Evolutionary conservation across 768 basidiomycete genomes (phyloP).

Genomic region (Russula dissimulans): DNA sequence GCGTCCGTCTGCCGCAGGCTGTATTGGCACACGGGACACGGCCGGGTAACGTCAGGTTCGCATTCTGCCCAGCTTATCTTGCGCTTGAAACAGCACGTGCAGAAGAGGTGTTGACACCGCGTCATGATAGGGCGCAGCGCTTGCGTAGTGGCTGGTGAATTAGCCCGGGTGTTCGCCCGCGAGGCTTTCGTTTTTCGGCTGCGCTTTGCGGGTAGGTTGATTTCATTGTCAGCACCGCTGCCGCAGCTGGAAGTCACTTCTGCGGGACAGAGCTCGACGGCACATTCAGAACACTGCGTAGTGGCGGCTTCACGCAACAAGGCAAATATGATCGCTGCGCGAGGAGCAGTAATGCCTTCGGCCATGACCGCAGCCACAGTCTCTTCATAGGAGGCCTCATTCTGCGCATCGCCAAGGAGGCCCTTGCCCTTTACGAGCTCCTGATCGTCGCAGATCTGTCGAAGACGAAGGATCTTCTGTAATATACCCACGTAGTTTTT

Average conservation of each 20-base stretch:
- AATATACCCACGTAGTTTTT: conserved; percentile 98
- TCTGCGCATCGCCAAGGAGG: conserved; percentile 33
- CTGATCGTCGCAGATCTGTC: conserved; percentile 96
- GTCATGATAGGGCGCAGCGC: conserved; percentile 66
- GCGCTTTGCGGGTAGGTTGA: conserved; percentile 40
- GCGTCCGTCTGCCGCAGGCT: conserved; percentile 64
- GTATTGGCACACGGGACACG: conserved; percentile 73
- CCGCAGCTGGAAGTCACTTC: conserved; percentile 34
- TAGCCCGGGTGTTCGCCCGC: conserved; percentile 53
- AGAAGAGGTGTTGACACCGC: conserved; percentile 91
- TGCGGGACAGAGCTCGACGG: conserved; percentile 55
- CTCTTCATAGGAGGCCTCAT: conserved; percentile 62
- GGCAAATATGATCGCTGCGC: conserved; percentile 79
- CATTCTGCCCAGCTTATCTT: conserved; percentile 80
- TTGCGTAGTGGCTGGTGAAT: conserved; percentile 53
- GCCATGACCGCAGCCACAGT: conserved; percentile 62
- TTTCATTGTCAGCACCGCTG: conserved; percentile 38
- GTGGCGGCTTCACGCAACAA: conserved; percentile 80
- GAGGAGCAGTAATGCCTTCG: conserved; percentile 66
- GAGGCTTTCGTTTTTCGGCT: conserved; percentile 51
- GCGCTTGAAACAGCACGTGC: conserved; percentile 72
- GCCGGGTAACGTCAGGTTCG: conserved; percentile 41
- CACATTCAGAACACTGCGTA: conserved; percentile 86
- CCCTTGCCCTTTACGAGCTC: conserved; percentile 76
- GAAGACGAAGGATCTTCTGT: conserved; percentile 90